Conservation (phyloP, 2,329 filamentous ascomycete genomes). For the Pyricularia sp. region DNA sequence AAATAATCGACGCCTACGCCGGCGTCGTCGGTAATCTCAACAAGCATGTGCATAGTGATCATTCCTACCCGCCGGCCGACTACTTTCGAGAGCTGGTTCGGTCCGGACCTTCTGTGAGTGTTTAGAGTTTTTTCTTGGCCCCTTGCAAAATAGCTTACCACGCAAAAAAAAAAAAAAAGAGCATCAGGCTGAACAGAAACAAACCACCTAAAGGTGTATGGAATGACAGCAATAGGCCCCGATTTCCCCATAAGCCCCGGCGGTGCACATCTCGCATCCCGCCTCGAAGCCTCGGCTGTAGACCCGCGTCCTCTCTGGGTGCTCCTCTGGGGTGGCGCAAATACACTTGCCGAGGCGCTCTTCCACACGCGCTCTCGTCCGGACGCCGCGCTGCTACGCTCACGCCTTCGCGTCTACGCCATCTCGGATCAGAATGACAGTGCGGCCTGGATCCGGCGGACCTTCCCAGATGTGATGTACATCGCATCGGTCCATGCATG, state of each 20-base stretch:
- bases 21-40: conserved; percentile 32
- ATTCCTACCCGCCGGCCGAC: conserved; percentile 25
- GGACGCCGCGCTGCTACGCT: conserved; percentile 19
- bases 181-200: background rate
- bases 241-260: conserved; percentile 22
- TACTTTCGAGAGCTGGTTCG: conserved; percentile 21
- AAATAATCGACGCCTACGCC: conserved; percentile 28
- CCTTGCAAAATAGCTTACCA: no score
- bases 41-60: conserved; percentile 29
- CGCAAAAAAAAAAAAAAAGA: no score
- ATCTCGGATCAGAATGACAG: conserved; percentile 42
- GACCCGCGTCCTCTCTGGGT: conserved; percentile 30
- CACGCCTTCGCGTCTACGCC: conserved; percentile 29
- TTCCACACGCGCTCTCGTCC: conserved; percentile 20
- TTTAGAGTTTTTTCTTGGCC: no score
- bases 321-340: conserved; percentile 35
- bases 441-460: conserved; percentile 34
- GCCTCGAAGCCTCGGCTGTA: background rate
- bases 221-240: conserved; percentile 9
- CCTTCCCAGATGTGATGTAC: conserved; percentile 35
- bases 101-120: conserved; percentile 17
- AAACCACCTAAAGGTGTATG: conserved; percentile 4
- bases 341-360: conserved; percentile 33
- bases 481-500: conserved; percentile 35
- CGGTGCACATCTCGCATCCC: conserved; percentile 20